Percentiles rank a stretch among this genome's conserved stretches.
These are phyloP conservation scores for Pleurotus tuber-regium DNA, from an alignment of 768 basidiomycete genomes.

Conservation along the genomic window DNA sequence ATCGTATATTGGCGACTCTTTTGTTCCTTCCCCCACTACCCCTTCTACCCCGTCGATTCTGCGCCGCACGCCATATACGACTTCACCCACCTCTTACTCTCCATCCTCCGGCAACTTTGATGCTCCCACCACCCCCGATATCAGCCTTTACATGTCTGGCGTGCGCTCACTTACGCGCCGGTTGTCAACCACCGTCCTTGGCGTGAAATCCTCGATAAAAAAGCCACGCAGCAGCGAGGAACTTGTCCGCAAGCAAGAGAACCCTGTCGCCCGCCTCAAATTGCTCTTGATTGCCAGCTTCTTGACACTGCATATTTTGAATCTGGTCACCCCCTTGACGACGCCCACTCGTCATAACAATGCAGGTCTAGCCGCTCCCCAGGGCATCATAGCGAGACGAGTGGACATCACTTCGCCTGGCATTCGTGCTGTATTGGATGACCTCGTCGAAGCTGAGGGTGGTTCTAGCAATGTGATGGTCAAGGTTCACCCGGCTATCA, in stretches of 20 bases:
- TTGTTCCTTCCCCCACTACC: not conserved
- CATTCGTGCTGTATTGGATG: slow-evolving; percentile 55
- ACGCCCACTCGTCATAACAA: slow-evolving; percentile 25
- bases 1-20: not conserved
- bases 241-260: slow-evolving; percentile 52
- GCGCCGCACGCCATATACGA: not conserved
- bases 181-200: slow-evolving; percentile 24
- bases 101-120: not conserved
- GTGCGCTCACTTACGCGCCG: too few relatives aligned
- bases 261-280: slow-evolving; percentile 86
- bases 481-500: slow-evolving; percentile 59
- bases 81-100: too few relatives aligned
- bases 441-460: slow-evolving; percentile 42
- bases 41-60: slow-evolving; percentile 15
- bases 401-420: slow-evolving; percentile 70
- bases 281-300: slow-evolving; percentile 90
- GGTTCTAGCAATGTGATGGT: slow-evolving; percentile 36
- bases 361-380: slow-evolving; percentile 31
- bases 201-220: slow-evolving; percentile 44
- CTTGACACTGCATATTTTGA: slow-evolving; percentile 86
- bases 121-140: too few relatives aligned
- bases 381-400: slow-evolving; percentile 37
- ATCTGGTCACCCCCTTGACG: slow-evolving; percentile 88
- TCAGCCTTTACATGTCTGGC: not conserved
- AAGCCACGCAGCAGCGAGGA: slow-evolving; percentile 18